phyloP scores from a whole-genome alignment of 1,139 yeast species.

The Suhomyces bokatorum region DNA sequence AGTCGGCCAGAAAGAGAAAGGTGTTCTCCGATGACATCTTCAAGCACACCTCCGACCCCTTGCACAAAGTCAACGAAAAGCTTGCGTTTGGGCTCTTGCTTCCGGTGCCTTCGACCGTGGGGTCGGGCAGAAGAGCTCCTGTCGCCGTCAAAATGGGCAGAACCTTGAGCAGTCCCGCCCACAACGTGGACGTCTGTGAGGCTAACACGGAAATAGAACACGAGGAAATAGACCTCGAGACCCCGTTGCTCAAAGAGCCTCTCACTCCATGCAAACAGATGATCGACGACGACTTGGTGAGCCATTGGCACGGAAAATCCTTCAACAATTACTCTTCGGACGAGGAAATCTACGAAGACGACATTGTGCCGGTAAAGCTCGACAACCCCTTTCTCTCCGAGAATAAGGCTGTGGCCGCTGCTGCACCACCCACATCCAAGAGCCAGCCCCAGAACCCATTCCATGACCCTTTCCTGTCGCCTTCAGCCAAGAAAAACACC shows the following conservation, averaged over 20 bases:
- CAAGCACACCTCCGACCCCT: constrained; percentile 12
- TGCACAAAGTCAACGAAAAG: constrained; percentile 11
- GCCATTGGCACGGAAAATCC: constrained; percentile 42
- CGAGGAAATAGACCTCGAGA: constrained; percentile 16
- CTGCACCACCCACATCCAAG: neutral
- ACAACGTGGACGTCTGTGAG: constrained; percentile 3
- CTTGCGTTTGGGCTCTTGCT: constrained; percentile 33
- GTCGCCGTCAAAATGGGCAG: constrained; percentile 2
- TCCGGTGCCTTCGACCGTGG: constrained; percentile 46
- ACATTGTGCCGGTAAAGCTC: constrained; percentile 9
- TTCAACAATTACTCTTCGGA: constrained; percentile 29
- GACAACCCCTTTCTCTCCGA: constrained; percentile 16
- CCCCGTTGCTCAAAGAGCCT: constrained; percentile 9
- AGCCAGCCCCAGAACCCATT: constrained; percentile 9
- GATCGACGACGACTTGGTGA: constrained; percentile 34
- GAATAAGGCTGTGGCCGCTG: neutral
- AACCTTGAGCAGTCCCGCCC: constrained; percentile 4
- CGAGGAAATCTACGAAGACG: constrained; percentile 27
- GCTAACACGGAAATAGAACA: constrained; percentile 14
- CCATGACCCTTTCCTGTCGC: constrained; percentile 10
- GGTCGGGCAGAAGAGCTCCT: constrained; percentile 34
- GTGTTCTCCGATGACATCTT: constrained; percentile 19
- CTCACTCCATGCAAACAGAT: constrained; percentile 39
- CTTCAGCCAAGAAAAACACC: constrained; percentile 5
- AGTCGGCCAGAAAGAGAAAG: constrained; percentile 15